Evolutionary conservation across 2,329 filamentous ascomycete species (phyloP), one percentile per base, ranked within the genome.

Genomic region (Talaromyces sp.): DNA sequence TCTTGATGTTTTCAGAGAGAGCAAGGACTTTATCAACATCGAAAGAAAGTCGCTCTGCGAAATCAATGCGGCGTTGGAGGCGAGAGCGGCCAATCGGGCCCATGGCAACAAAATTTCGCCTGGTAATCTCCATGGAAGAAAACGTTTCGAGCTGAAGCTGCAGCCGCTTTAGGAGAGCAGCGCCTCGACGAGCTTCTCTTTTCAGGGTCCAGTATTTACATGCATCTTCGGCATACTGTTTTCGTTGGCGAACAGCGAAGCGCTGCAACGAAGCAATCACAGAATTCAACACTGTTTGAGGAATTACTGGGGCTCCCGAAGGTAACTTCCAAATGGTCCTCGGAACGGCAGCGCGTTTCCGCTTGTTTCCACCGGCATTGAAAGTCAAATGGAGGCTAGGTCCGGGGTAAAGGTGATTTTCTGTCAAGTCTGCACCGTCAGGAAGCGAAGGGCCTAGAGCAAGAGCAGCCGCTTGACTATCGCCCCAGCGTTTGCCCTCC

Each of bases 201-300:
- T 99, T 99, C 65, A 99, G 77, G 0, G 95, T 98, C 95, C 95
- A 99, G 77, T 98, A 99, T 68, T 92, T 92, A 78, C 93, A 98
- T 1, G 91, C 91, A 74, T 97, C 93, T 61, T 92, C 89, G 2
- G 96, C 88, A 73, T 92, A 99, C 63, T 97, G 93, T 72, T 96
- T 96, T 58, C 92, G 87, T 72, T 95, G 96, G 32, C 89, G 86
- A 39, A 91, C 82, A n/a, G 86, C 85, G 73, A 98, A 98, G 55
- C 91, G 87, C 64, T 88, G 85, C 36, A 99, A 82, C 0, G 93
- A 91, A 52, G 86, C 85, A 68, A 96, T 91, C 25, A 99, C 92
- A 30, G 89, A 88, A 66, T 93, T 90, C 64, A 92, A 92, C 3
- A 98, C 89, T 2, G 90, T 88, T 66, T 93, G 88, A 0, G 95